Base-by-base conservation (phyloP, 176 grass and related monocot genomes). In the Coix lacrymajobi region DNA sequence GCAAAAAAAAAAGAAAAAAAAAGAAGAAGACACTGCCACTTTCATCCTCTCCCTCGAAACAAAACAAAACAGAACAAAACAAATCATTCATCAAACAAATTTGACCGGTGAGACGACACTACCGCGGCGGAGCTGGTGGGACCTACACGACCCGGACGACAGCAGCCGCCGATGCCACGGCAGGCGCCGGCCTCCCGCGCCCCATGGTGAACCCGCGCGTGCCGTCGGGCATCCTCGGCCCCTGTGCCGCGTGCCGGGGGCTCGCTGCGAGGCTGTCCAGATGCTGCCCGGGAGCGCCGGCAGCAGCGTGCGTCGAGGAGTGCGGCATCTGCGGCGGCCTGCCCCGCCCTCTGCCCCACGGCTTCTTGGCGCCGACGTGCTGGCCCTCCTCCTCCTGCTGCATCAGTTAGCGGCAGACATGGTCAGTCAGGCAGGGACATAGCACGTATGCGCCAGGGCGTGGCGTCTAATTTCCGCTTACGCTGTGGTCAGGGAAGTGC, bases 121-220 rank as follows among this genome's bases (percentile, higher is more conserved):
- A 26, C n/a, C 8, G 0, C 56, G 1, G 24, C n/a, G 15, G 68
- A 44, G 39, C 24, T 15, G n/a, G 68, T 39, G 12, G 4, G n/a
- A 14, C 72, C 37, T 48, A 12, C 28, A 33, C 26, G 38, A 43
- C 71, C 37, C 74, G 73, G 64, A 76, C 60, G n/a, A 14, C 61
- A 39, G 81, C 20, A 6, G 69, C 39, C 3, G 65, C 32, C 6
- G 39, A 28, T 9, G 67, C 3, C 45, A 49, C 17, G 2, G 66
- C 49, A 60, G 56, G 56, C 40, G 44, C 32, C 76, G 76, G 74
- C 73, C 73, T 93, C 29, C 91, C 91, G 0, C 91, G 75, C 0
- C 91, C 91, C 88, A 90, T 83, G 36, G 85, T 67, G 84, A 93
- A 93, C 11, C 91, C 91, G 13, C 88, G 82, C 6, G 91, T 90